Evolutionary conservation across 768 basidiomycete genomes (phyloP).

Genomic region (Hericium erinaceus): DNA sequence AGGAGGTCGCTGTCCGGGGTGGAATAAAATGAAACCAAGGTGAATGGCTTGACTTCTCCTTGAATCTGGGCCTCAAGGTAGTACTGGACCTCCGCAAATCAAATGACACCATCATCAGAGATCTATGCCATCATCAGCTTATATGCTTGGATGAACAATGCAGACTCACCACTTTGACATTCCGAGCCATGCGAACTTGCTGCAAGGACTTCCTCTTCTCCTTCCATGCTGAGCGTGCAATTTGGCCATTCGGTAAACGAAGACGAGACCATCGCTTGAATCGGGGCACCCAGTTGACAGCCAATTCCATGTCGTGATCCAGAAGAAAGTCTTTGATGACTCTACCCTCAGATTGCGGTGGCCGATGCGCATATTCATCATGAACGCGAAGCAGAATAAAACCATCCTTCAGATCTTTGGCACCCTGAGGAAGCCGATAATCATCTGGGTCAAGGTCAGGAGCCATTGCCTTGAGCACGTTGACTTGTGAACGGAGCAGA

Average conservation of each 20-base stretch:
- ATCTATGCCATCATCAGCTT: neutral
- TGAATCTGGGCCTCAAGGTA: neutral
- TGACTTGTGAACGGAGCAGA: slow-evolving; percentile 12
- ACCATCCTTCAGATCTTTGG: neutral
- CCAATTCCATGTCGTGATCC: neutral
- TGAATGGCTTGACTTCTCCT: neutral
- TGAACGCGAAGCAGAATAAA: neutral
- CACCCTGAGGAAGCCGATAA: neutral
- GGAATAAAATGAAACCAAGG: neutral
- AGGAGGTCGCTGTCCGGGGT: no score
- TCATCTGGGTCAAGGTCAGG: slow-evolving; percentile 12
- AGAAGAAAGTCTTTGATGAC: neutral
- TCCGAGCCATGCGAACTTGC: neutral
- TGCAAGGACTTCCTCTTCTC: slow-evolving; percentile 3
- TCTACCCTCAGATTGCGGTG: neutral
- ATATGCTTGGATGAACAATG: no score
- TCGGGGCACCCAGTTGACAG: neutral
- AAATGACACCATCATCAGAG: no score
- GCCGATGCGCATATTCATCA: neutral
- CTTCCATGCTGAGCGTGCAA: slow-evolving; percentile 12
- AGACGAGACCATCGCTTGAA: slow-evolving; percentile 11
- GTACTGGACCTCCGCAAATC: neutral
- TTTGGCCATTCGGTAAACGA: slow-evolving; percentile 12
- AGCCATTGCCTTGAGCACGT: slow-evolving; percentile 4
- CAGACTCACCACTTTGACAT: neutral